Conservation (phyloP, 768 basidiomycete genomes). For the Krasilnikovozyma curviuscula region DNA sequence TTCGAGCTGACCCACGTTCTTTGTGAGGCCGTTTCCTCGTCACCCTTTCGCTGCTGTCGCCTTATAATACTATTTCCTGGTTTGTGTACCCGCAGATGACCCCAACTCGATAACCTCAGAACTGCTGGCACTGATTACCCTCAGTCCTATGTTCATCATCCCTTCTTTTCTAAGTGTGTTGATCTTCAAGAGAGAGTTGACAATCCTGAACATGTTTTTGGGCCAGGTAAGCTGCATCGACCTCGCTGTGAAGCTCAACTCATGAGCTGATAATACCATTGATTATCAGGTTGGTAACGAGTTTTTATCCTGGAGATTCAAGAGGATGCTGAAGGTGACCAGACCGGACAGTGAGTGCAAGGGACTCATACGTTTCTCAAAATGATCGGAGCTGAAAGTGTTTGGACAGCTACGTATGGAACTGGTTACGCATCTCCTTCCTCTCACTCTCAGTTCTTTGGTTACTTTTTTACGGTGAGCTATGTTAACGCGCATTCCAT, state of each 20-base stretch:
- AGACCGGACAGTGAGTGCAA: slow-evolving; percentile 5
- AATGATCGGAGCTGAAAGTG: not conserved
- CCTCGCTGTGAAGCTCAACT: not conserved
- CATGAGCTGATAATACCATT: too few relatives aligned
- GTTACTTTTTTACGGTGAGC: slow-evolving; percentile 9
- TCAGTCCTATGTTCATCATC: slow-evolving; percentile 11
- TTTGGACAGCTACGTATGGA: not conserved
- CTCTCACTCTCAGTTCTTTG: slow-evolving; percentile 10
- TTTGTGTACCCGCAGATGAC: not conserved
- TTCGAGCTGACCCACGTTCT: too few relatives aligned
- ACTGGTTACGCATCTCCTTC: slow-evolving; percentile 4
- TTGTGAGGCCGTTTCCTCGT: too few relatives aligned
- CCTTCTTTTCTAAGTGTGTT: slow-evolving; percentile 9
- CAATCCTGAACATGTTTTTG: slow-evolving; percentile 6
- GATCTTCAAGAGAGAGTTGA: slow-evolving; percentile 7
- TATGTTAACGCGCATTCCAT: too few relatives aligned
- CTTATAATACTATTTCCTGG: not conserved
- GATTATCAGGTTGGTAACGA: slow-evolving; percentile 8
- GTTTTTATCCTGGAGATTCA: not conserved
- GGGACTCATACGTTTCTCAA: not conserved
- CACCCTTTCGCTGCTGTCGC: not conserved
- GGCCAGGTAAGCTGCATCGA: not conserved
- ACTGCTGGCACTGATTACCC: slow-evolving; percentile 5
- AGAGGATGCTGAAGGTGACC: not conserved
- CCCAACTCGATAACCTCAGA: not conserved